Evolutionary conservation across 768 basidiomycete genomes (phyloP), one percentile per base, ranked within the genome.

Genomic region (Suillus alpinus): DNA sequence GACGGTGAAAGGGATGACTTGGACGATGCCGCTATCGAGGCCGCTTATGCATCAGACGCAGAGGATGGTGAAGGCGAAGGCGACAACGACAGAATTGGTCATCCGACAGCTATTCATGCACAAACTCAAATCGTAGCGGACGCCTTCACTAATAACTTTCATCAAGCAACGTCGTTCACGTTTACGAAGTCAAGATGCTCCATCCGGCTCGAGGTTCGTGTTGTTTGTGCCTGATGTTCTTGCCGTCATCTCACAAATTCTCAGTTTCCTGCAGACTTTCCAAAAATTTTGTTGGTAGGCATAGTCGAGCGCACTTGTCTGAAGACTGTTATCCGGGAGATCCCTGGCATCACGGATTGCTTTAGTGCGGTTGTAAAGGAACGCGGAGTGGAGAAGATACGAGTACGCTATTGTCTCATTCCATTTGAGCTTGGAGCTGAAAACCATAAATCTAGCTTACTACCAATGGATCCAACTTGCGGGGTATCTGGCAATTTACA

Each of bases 381-480:
- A 50, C 82, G 86, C 44, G 79, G 72, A 57, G 82, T 63, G 79
- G 85, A 37, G 72, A 74, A 60, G 75, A 78, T 59, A 71, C 76
- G 63, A 77, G 89, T 83, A 68, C 62, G 73, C 56, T 53, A 61
- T 40, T 29, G 36, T 62, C 47, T 43, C 41, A 31, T 37, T 49
- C 29, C 34, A 52, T 51, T 31, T 14, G 31, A 36, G 20, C 9
- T n/a, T 29, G 39, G 52, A 39, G 23, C 63, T 12, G 32, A 60
- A n/a, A 34, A n/a, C 18, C 26, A 9, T 20, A 57, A 46, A 56
- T 52, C 61, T 65, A 92, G 90, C 76, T 93, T 62, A 85, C 88
- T 61, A 88, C 96, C 2, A 98, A 98, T 69, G 96, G 97, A 7
- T 97, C 94, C 57, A 98, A 98, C 75, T 83, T 98, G 63, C 80